These are phyloP conservation scores for Pyrrhoderma noxium DNA, from an alignment of 1,284 basidiomycete species.

Conservation along the genomic window DNA sequence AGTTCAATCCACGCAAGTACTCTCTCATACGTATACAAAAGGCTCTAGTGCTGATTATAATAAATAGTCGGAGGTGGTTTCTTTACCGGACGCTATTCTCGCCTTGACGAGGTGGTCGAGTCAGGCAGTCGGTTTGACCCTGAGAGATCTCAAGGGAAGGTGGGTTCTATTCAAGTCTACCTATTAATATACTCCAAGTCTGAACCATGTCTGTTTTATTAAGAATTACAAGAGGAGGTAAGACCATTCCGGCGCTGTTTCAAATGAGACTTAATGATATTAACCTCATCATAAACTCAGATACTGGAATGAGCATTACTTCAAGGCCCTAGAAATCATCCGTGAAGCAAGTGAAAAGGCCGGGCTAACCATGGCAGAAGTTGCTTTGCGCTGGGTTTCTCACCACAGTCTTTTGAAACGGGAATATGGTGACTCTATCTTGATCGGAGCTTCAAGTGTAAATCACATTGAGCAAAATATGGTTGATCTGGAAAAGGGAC, in stretches of 20 bases:
- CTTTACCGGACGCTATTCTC: constrained; percentile 34
- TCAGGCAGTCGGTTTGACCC: constrained; percentile 38
- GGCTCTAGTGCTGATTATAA: background rate
- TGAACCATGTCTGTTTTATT: too few relatives aligned
- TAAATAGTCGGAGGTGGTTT: constrained; percentile 34
- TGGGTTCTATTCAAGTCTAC: too few relatives aligned
- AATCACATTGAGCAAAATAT: constrained; percentile 22
- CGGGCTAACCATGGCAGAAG: constrained; percentile 24
- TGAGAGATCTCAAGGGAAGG: constrained; percentile 2
- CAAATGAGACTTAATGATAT: too few relatives aligned
- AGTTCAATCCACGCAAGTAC: constrained; percentile 38
- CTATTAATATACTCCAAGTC: too few relatives aligned
- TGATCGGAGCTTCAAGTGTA: constrained; percentile 26
- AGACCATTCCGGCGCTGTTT: background rate
- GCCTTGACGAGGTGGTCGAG: constrained; percentile 29
- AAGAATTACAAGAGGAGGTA: too few relatives aligned
- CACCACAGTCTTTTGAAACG: constrained; percentile 26
- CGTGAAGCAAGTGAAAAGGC: constrained; percentile 21
- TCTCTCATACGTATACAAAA: background rate
- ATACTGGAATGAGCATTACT: constrained; percentile 22
- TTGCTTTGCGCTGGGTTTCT: constrained; percentile 26
- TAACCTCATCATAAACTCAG: background rate
- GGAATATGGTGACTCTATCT: constrained; percentile 25
- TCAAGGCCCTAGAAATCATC: constrained; percentile 24
- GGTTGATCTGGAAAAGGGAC: constrained; percentile 15